Conservation (phyloP, 257 asterid species). For the Eustoma russellianum region DNA sequence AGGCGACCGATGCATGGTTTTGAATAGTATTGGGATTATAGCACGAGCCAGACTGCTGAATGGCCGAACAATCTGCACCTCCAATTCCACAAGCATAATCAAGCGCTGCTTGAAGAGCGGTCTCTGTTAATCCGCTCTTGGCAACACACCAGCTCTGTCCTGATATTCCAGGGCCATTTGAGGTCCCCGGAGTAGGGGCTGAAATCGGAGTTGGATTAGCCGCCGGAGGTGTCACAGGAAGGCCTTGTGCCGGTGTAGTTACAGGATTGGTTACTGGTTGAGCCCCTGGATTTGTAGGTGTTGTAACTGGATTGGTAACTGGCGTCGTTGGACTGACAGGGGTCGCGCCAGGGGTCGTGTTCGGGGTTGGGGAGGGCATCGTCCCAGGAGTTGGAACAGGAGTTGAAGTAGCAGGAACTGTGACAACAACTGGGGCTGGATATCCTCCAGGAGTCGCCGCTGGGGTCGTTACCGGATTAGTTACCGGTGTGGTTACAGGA, state of each 20-base stretch:
- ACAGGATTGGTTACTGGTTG: slow-evolving; percentile 38
- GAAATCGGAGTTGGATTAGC: slow-evolving; percentile 28
- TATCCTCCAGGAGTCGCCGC: background rate
- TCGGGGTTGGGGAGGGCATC: slow-evolving; percentile 22
- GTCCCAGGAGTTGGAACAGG: slow-evolving; percentile 26
- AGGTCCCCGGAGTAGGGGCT: slow-evolving; percentile 27
- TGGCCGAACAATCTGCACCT: slow-evolving; percentile 71
- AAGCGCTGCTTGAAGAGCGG: slow-evolving; percentile 52
- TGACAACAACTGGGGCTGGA: too few species aligned
- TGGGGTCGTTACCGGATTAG: slow-evolving; percentile 43
- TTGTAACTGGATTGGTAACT: slow-evolving; percentile 40
- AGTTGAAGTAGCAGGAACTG: slow-evolving; percentile 22
- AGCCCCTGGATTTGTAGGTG: slow-evolving; percentile 25
- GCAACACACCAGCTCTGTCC: slow-evolving; percentile 97
- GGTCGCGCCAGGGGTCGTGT: slow-evolving; percentile 16
- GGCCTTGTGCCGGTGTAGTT: slow-evolving; percentile 26
- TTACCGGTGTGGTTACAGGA: slow-evolving; percentile 63
- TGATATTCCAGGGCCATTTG: slow-evolving; percentile 29
- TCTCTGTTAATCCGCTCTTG: slow-evolving; percentile 42
- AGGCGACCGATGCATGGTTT: slow-evolving; percentile 81
- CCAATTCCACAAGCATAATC: slow-evolving; percentile 94
- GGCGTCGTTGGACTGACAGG: slow-evolving; percentile 27
- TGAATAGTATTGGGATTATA: slow-evolving; percentile 55
- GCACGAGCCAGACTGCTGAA: slow-evolving; percentile 63
- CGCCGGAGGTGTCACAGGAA: slow-evolving; percentile 29